Evolutionary conservation across 2,329 filamentous ascomycete genomes (phyloP), one percentile per base, ranked within the genome.

Genomic region (Verticillium albo-atrum): DNA sequence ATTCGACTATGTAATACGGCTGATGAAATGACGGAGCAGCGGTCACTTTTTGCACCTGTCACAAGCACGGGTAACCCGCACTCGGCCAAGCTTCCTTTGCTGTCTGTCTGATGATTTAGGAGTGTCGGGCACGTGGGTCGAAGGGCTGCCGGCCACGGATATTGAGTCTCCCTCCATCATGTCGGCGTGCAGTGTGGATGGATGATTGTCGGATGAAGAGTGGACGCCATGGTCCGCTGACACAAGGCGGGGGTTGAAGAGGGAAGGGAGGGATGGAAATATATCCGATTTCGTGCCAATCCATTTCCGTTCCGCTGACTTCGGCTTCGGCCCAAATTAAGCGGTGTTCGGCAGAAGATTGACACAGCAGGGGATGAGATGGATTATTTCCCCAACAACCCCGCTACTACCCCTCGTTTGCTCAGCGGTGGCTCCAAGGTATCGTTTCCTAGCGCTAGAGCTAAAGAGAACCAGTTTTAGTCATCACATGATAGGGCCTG

Each of bases 11-110:
- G n/a, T n/a, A n/a, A n/a, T n/a, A n/a, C n/a, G n/a, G n/a, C n/a
- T n/a, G n/a, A n/a, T 20, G 42, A 27, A 15, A n/a, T 4, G 6
- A 17, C 15, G 25, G 10, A n/a, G 51, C 12, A 26, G 25, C 10
- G 65, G 71, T 67, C 65, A 79, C 78, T 72, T 77, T 67, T 80
- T 80, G 68, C 78, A 81, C 58, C 73, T 69, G 67, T 80, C 78
- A 64, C 78, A 80, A 20, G 78, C 78, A 17, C 34, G 34, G 34
- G 34, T 37, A 5, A 37, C 34, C 14, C 34, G 28, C 78, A 37
- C 34, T 6, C 34, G 34, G 34, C 34, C 34, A 15, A 37, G 34
- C 17, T 37, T 37, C 34, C 34, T n/a, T 9, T n/a, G 34, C 34
- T 37, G 34, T 15, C 17, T 37, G 14, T 37, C 34, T 37, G 34